These are phyloP conservation scores for Takashimella koratensis DNA, from an alignment of 1,284 basidiomycete species.

Conservation along the genomic window DNA sequence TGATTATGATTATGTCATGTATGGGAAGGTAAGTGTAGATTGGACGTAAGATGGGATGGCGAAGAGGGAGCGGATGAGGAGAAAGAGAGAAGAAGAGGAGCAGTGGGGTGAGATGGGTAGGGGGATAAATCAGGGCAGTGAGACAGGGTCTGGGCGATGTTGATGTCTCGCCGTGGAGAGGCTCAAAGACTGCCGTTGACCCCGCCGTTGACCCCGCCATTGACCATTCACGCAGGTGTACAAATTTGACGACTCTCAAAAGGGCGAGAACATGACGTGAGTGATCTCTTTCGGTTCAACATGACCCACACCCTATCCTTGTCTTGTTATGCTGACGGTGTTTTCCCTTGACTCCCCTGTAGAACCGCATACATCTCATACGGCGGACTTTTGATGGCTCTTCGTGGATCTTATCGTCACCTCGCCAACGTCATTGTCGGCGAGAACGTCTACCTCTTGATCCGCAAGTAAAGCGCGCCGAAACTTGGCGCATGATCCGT, in stretches of 20 bases:
- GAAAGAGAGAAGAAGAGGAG: too few relatives aligned
- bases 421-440: constrained; percentile 88
- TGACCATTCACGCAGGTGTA: too few relatives aligned
- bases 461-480: constrained; percentile 71
- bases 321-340: not conserved
- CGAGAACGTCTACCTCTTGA: constrained; percentile 84
- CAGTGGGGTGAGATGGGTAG: too few relatives aligned
- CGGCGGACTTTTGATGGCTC: constrained; percentile 91
- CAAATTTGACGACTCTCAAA: constrained; percentile 82
- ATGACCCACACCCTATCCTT: too few relatives aligned
- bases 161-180: too few relatives aligned
- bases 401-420: constrained; percentile 90
- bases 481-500: too few relatives aligned
- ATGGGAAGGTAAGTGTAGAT: constrained; percentile 88
- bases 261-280: constrained; percentile 53
- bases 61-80: not conserved
- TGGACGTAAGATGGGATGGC: not conserved
- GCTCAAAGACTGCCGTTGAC: too few relatives aligned
- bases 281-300: constrained; percentile 9
- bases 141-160: too few relatives aligned
- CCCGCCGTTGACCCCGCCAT: too few relatives aligned
- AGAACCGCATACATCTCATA: constrained; percentile 95
- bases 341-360: constrained; percentile 1
- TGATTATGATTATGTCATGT: constrained; percentile 99
- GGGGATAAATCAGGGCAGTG: too few relatives aligned